Percentiles rank a stretch among this genome's conserved stretches.
phyloP scores from a whole-genome alignment of 2,329 filamentous ascomycete species.

The Proliferodiscus dingleyae region DNA sequence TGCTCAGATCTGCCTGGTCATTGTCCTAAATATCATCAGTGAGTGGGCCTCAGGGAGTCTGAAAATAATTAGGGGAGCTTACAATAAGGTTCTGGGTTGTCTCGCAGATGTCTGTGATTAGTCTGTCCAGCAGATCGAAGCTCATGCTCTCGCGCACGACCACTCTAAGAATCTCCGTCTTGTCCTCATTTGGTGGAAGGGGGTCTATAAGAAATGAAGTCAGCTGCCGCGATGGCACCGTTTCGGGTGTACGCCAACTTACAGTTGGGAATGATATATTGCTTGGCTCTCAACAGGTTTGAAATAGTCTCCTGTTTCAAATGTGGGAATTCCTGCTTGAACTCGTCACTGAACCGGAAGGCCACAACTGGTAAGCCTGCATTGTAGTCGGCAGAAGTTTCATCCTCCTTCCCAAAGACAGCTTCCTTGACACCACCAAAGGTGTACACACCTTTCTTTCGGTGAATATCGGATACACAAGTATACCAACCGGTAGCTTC shows the following conservation, averaged over 20 bases:
- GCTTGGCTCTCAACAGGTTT: constrained; percentile 57
- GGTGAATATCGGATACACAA: constrained; percentile 62
- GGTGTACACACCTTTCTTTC: constrained; percentile 43
- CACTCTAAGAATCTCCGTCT: constrained; percentile 61
- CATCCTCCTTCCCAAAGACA: constrained; percentile 37
- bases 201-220: constrained; percentile 33
- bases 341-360: constrained; percentile 58
- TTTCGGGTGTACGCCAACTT: no score
- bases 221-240: no score
- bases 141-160: constrained; percentile 64
- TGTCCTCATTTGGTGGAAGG: constrained; percentile 56
- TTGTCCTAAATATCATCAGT: constrained; percentile 10
- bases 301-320: constrained; percentile 60
- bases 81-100: constrained; percentile 59
- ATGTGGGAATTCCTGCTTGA: constrained; percentile 55
- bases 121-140: constrained; percentile 60
- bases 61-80: constrained; percentile 33
- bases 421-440: constrained; percentile 29
- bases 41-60: background rate
- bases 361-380: constrained; percentile 65
- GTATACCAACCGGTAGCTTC: constrained; percentile 64
- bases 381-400: constrained; percentile 56
- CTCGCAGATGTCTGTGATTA: constrained; percentile 55
- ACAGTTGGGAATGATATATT: constrained; percentile 70
- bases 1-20: constrained; percentile 41